These are phyloP conservation scores for Nidularia pulvinata DNA, from an alignment of 768 basidiomycete genomes.

Conservation along the genomic window DNA sequence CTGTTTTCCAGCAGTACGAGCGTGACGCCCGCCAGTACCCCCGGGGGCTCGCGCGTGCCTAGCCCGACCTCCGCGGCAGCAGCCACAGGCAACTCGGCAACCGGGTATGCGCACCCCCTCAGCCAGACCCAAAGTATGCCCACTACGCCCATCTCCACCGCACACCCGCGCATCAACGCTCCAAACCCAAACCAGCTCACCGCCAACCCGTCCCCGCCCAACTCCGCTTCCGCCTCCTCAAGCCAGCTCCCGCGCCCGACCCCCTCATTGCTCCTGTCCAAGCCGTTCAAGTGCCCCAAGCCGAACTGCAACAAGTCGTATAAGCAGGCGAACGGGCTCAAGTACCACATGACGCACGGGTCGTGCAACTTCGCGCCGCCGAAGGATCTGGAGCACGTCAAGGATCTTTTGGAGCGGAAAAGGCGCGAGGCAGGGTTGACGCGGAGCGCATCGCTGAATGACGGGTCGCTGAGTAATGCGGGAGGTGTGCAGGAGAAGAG, in stretches of 20 bases:
- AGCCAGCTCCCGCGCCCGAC: conserved; percentile 29
- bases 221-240: conserved; percentile 2
- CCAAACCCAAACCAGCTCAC: conserved; percentile 12
- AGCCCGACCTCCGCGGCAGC: conserved; percentile 8
- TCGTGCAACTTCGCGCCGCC: conserved; percentile 93
- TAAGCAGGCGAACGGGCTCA: conserved; percentile 94
- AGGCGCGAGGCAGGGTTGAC: conserved; percentile 22
- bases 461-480: background rate
- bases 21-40: conserved; percentile 45
- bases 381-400: conserved; percentile 79
- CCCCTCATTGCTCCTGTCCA: conserved; percentile 68
- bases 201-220: conserved; percentile 3
- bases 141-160: conserved; percentile 13
- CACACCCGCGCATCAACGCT: conserved; percentile 10
- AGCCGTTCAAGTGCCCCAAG: conserved; percentile 94
- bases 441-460: background rate
- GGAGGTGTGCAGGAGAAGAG: conserved; percentile 1
- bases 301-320: conserved; percentile 95
- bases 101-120: conserved; percentile 1
- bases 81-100: no score
- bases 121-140: conserved; percentile 12
- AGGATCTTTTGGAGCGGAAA: conserved; percentile 65
- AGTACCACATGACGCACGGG: conserved; percentile 93
- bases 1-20: conserved; percentile 42
- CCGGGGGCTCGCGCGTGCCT: conserved; percentile 41